Evolutionary conservation across 2,329 filamentous ascomycete genomes (phyloP).

Genomic region (Pseudogymnoascus sp.): DNA sequence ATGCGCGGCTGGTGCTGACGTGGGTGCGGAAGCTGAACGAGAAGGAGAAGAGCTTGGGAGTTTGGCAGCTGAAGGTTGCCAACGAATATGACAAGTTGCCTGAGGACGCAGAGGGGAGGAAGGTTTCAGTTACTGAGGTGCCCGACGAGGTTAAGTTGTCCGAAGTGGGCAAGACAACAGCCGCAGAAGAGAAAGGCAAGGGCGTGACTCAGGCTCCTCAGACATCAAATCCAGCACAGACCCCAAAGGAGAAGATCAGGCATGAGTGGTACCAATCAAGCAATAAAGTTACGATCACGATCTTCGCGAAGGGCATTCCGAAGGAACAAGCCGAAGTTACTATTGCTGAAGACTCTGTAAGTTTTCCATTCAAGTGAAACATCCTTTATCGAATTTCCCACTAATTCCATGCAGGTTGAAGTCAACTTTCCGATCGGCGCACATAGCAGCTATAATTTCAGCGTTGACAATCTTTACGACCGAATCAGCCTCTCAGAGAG

Average conservation of each 20-base stretch:
- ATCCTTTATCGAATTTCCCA: background rate
- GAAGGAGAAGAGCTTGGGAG: constrained; percentile 44
- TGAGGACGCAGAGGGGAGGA: constrained; percentile 39
- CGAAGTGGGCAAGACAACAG: constrained; percentile 29
- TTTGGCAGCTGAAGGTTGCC: constrained; percentile 51
- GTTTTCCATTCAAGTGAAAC: constrained; percentile 14
- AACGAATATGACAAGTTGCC: constrained; percentile 41
- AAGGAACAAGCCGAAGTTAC: constrained; percentile 47
- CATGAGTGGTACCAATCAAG: constrained; percentile 62
- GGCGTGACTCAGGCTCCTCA: constrained; percentile 7
- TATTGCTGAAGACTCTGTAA: constrained; percentile 20
- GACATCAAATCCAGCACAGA: constrained; percentile 22
- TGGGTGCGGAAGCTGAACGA: constrained; percentile 45
- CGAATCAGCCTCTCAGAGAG: constrained; percentile 54
- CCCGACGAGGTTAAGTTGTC: constrained; percentile 37
- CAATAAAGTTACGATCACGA: constrained; percentile 52
- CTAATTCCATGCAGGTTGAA: constrained; percentile 34
- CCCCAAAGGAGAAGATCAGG: constrained; percentile 50
- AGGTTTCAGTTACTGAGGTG: constrained; percentile 42
- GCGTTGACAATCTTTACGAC: constrained; percentile 59
- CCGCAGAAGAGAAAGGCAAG: constrained; percentile 9
- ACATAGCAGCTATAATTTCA: constrained; percentile 47
- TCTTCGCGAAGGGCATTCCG: constrained; percentile 57
- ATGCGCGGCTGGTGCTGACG: constrained; percentile 64
- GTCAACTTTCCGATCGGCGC: constrained; percentile 50